Percentiles rank a stretch among this genome's conserved stretches.
phyloP scores from a whole-genome alignment of 805 yeast genomes.

The Candida rishiriensis region DNA sequence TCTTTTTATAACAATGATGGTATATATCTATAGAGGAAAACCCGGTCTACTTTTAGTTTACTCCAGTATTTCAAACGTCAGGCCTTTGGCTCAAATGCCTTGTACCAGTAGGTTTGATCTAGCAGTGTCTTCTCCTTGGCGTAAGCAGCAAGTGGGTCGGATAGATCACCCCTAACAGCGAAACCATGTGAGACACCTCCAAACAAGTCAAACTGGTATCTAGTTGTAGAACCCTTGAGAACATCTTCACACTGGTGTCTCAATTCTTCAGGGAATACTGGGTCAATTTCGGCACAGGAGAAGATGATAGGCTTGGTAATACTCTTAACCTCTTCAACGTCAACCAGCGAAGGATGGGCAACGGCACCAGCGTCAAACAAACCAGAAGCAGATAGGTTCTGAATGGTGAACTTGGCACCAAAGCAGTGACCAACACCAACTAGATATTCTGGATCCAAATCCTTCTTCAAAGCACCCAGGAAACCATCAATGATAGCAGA shows the following conservation, averaged over 20 bases:
- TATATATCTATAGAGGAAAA: too few species aligned
- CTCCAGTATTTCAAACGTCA: too few species aligned
- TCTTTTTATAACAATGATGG: too few species aligned
- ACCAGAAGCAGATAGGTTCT: conserved; percentile 39
- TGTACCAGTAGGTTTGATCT: conserved; percentile 39
- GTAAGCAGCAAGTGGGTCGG: conserved; percentile 46
- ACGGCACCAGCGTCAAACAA: conserved; percentile 55
- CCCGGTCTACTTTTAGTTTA: too few species aligned
- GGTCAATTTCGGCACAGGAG: conserved; percentile 71
- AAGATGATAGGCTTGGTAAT: conserved; percentile 61
- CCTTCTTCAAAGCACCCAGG: conserved; percentile 39
- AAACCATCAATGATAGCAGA: conserved; percentile 45
- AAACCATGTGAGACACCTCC: conserved; percentile 72
- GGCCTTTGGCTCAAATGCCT: conserved; percentile 17
- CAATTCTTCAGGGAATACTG: conserved; percentile 55
- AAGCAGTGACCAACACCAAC: conserved; percentile 76
- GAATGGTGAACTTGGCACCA: conserved; percentile 71
- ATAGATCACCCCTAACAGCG: conserved; percentile 71
- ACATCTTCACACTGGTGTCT: conserved; percentile 59
- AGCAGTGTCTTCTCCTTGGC: conserved; percentile 63
- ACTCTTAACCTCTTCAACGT: conserved; percentile 57
- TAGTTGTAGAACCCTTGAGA: conserved; percentile 40
- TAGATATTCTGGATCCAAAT: conserved; percentile 42
- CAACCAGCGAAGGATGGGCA: conserved; percentile 81
- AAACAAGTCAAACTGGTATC: conserved; percentile 58